A percentile compares a stretch with the other conserved stretches of the same genome.
phyloP scores from a whole-genome alignment of 768 basidiomycete species.

The Strobilomyces echinocephalus region DNA sequence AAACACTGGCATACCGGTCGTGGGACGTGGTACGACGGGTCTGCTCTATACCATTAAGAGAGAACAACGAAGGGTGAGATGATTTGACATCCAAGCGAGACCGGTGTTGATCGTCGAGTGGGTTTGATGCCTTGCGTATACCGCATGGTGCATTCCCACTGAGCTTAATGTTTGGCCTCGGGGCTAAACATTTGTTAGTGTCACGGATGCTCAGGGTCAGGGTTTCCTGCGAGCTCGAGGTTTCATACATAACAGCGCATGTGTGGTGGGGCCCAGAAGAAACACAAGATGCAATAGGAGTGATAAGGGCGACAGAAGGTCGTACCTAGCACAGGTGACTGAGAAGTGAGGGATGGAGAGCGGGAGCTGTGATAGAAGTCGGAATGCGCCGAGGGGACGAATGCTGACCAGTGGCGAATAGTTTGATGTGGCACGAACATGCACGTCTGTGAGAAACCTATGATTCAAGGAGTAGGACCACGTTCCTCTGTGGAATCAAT shows the following conservation, averaged over 20 bases:
- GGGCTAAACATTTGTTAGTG: not conserved
- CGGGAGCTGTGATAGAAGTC: not conserved
- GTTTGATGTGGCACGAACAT: not conserved
- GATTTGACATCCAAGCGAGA: not conserved
- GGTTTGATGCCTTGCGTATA: constrained; percentile 13
- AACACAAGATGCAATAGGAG: no score
- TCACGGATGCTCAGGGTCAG: constrained; percentile 17
- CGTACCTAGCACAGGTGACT: not conserved
- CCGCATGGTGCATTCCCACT: constrained; percentile 6
- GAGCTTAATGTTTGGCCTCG: not conserved
- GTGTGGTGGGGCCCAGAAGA: not conserved
- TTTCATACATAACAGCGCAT: constrained; percentile 7
- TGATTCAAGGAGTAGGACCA: not conserved
- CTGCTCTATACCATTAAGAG: not conserved
- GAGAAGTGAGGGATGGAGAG: not conserved
- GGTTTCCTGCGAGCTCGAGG: constrained; percentile 14
- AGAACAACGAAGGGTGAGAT: not conserved
- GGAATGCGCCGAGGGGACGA: not conserved
- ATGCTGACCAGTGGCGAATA: not conserved
- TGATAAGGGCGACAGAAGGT: not conserved
- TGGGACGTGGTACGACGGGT: not conserved
- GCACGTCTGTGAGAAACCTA: not conserved
- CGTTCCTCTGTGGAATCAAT: not conserved
- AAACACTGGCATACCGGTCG: not conserved
- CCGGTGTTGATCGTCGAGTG: not conserved